Evolutionary conservation across 148 eudicot species (phyloP), one percentile per base, ranked within the genome.

Genomic region (Fallopia convolvulus): DNA sequence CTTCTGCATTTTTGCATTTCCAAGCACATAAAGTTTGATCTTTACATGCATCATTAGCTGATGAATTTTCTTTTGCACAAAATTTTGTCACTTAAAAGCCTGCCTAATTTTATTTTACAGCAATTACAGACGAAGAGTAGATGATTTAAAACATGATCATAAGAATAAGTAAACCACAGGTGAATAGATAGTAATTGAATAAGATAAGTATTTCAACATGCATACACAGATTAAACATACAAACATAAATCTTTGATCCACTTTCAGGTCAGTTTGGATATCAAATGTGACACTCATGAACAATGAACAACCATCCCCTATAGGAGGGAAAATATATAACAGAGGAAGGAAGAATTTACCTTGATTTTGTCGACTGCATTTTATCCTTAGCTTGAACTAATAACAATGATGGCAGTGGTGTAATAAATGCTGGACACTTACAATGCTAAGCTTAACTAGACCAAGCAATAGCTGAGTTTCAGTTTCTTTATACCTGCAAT

Each of bases 321-420:
- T 4, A 55, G 26, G 5, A 55, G 10, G 1, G 26, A 55, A 5
- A 55, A 55, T 18, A 55, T 55, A 55, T 6, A 55, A 5, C 13
- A 8, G 13, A 11, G 23, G 2, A 21, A 23, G 30, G 66, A 23
- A 58, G 66, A 58, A 21, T 58, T 52, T 36, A 68, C 72, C 72
- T 68, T 68, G 72, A 68, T 17, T 68, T 68, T 17, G 72, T 14
- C 21, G 72, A 39, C 72, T 68, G 72, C 72, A 68, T 68, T 39
- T 17, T 68, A 46, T 4, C 44, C 44, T 36, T 68, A 3, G 18
- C 36, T 32, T 12, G 70, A 30, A 0, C 20, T 5, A 68, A 36
- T 15, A 39, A 15, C 44, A 33, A 39, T 10, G 18, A 68, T 36
- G 40, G 17, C 9, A 63, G 15, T 63, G 17, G 39, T 63, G 39